Evolutionary conservation across 2,329 filamentous ascomycete species (phyloP).

Genomic region (Didymella segeticola): DNA sequence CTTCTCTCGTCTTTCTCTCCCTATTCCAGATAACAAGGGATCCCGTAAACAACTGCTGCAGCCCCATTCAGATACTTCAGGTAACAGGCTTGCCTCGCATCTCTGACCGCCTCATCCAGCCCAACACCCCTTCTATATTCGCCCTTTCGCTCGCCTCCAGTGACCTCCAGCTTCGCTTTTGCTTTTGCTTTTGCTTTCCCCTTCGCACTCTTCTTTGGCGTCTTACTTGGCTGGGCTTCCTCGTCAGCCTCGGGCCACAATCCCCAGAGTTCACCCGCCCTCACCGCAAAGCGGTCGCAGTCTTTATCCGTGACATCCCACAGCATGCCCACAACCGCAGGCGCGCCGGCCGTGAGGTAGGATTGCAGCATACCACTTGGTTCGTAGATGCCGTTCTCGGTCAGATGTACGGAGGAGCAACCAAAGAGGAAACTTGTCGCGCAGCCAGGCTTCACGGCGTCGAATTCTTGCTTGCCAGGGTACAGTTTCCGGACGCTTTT

Average conservation of each 20-base stretch:
- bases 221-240: constrained; percentile 30
- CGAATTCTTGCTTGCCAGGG: constrained; percentile 46
- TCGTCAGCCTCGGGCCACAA: constrained; percentile 61
- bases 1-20: background rate
- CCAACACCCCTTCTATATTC: constrained; percentile 41
- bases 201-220: constrained; percentile 29
- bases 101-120: constrained; percentile 81
- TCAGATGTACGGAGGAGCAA: constrained; percentile 83
- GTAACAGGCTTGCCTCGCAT: constrained; percentile 78
- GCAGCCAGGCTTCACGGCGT: constrained; percentile 56
- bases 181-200: constrained; percentile 42
- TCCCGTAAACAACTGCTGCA: constrained; percentile 91
- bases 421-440: constrained; percentile 91
- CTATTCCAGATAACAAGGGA: constrained; percentile 79
- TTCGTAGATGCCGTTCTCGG: constrained; percentile 81
- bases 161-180: constrained; percentile 34
- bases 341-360: constrained; percentile 82
- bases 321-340: constrained; percentile 87
- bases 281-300: constrained; percentile 88
- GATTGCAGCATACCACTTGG: constrained; percentile 89
- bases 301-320: constrained; percentile 99
- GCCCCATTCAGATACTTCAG: constrained; percentile 92
- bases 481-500: constrained; percentile 80
- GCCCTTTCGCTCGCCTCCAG: constrained; percentile 28
- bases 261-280: constrained; percentile 86